Evolutionary conservation across 83 land plant species (phyloP).

Genomic region (Diphasiastrum complanatum): DNA sequence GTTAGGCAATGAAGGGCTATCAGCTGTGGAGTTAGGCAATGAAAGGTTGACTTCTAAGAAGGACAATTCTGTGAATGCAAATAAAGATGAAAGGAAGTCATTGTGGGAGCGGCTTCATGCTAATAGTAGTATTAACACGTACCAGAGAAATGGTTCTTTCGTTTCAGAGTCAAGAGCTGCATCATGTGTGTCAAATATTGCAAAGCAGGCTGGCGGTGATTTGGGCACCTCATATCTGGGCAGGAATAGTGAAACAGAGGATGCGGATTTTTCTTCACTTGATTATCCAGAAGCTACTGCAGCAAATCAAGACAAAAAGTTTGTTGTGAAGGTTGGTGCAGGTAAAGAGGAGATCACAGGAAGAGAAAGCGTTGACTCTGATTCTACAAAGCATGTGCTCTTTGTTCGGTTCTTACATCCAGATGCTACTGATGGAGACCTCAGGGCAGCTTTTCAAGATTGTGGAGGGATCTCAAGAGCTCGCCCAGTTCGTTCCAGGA

Average conservation of each 20-base stretch:
- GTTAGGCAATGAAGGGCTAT: no score
- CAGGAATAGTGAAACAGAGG: not conserved
- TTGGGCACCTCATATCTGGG: not conserved
- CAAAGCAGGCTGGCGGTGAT: not conserved
- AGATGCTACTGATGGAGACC: constrained; percentile 26
- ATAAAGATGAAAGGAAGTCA: not conserved
- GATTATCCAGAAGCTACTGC: not conserved
- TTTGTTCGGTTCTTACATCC: constrained; percentile 24
- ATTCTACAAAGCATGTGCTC: constrained; percentile 18
- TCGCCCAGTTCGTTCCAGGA: constrained; percentile 20
- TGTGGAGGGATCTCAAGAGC: constrained; percentile 31
- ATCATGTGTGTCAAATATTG: not conserved
- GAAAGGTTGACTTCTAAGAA: no score
- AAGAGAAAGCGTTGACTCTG: not conserved
- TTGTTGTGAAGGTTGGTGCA: not conserved
- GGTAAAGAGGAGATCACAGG: not conserved
- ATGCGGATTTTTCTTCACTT: not conserved
- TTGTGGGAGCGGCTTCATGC: constrained; percentile 2
- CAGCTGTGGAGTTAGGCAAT: no score
- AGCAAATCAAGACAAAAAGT: not conserved
- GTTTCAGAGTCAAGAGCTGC: not conserved
- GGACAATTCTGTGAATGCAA: no score
- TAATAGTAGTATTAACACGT: not conserved
- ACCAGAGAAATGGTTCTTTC: not conserved
- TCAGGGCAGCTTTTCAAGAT: constrained; percentile 25